Percentiles rank a stretch among this genome's conserved stretches.
phyloP scores from a whole-genome alignment of 2,329 filamentous ascomycete species.

The Diaporthe ilicicola region DNA sequence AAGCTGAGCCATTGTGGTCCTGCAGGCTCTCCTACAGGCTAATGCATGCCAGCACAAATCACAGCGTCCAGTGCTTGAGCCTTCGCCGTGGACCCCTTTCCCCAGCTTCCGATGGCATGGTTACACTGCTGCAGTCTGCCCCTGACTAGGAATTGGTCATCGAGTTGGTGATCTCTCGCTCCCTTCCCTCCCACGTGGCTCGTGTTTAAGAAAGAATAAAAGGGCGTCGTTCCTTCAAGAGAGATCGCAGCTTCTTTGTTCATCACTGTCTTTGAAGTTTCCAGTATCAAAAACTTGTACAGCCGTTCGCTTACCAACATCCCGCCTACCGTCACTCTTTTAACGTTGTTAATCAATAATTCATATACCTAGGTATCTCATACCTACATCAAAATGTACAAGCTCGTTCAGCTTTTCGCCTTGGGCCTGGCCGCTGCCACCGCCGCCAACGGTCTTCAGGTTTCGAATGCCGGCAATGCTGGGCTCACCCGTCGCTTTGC shows the following conservation, averaged over 20 bases:
- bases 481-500: background rate
- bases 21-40: background rate
- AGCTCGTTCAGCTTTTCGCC: conserved; percentile 10
- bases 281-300: background rate
- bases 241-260: accelerated
- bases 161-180: background rate
- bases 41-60: conserved; percentile 11
- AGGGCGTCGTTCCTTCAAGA: background rate
- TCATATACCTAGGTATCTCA: too few species aligned
- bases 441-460: background rate
- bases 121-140: conserved; percentile 15
- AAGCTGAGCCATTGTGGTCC: background rate
- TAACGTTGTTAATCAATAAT: background rate
- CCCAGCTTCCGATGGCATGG: background rate
- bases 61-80: background rate
- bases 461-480: background rate
- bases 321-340: conserved; percentile 6
- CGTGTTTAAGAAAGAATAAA: background rate
- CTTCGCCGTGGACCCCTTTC: background rate
- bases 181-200: background rate
- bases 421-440: background rate
- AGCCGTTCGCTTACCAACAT: background rate
- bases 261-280: background rate
- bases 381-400: background rate
- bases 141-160: background rate